A percentile compares a stretch with the other conserved stretches of the same genome.
These are phyloP conservation scores for Pugionium dolabratum DNA, from an alignment of 345 rosid species.

Conservation along the genomic window DNA sequence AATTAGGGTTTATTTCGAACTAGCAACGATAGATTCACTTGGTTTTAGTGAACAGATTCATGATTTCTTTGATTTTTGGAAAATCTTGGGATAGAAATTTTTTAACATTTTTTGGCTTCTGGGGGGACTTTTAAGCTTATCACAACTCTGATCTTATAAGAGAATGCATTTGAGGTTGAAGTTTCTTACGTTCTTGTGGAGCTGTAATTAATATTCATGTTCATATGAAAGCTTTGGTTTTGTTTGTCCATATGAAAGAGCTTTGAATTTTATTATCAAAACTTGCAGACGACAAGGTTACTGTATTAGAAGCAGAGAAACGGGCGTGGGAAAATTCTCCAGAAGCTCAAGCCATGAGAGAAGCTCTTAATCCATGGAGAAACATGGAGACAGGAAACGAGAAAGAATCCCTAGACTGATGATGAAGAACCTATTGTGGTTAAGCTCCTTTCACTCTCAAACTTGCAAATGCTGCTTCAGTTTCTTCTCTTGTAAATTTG, in stretches of 20 bases:
- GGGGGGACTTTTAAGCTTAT: not conserved
- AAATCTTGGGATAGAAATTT: not conserved
- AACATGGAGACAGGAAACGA: constrained; percentile 49
- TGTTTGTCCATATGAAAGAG: not conserved
- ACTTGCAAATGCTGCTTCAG: constrained; percentile 4
- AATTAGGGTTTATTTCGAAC: not conserved
- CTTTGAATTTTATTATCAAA: constrained; percentile 4
- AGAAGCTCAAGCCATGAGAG: constrained; percentile 73
- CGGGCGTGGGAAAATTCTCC: constrained; percentile 73
- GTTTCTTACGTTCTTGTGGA: constrained; percentile 3
- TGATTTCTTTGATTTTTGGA: not conserved
- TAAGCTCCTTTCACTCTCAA: constrained; percentile 10
- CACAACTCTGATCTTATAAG: not conserved
- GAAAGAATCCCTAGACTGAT: constrained; percentile 40
- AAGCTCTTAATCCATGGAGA: constrained; percentile 92
- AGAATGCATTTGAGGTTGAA: constrained; percentile 4
- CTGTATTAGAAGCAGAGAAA: constrained; percentile 79
- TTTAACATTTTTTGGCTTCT: not conserved
- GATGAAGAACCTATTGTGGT: not conserved
- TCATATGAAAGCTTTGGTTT: not conserved
- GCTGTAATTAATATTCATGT: not conserved
- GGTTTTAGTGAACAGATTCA: not conserved
- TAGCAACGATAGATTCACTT: not conserved
- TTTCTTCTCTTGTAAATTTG: constrained; percentile 1
- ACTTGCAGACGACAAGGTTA: constrained; percentile 78